phyloP scores from a whole-genome alignment of 192 early-diverging fungal genomes.

The Oehlia diaphana region DNA sequence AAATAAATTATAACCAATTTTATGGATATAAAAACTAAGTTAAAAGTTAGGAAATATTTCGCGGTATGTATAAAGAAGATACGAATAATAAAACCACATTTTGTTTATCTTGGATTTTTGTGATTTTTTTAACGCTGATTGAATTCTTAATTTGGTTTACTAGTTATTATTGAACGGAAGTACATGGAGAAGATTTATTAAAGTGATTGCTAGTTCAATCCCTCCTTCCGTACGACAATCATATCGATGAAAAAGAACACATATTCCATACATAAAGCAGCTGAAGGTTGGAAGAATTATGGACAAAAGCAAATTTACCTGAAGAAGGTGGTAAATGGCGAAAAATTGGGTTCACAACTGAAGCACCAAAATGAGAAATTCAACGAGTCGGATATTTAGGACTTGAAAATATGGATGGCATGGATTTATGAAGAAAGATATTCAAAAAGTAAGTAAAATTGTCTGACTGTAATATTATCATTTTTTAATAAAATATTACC shows the following conservation, averaged over 20 bases:
- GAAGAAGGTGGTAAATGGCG: constrained; percentile 58
- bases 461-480: background rate
- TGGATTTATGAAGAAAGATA: constrained; percentile 49
- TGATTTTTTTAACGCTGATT: background rate
- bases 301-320: constrained; percentile 46
- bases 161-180: constrained; percentile 51
- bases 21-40: constrained; percentile 46
- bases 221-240: constrained; percentile 53
- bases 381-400: constrained; percentile 63
- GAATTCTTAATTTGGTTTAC: background rate
- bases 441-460: constrained; percentile 39
- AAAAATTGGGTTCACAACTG: constrained; percentile 64
- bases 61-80: constrained; percentile 40
- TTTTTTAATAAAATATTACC: background rate
- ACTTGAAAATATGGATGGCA: constrained; percentile 60
- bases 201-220: constrained; percentile 64
- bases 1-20: constrained; percentile 39
- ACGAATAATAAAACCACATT: too few species aligned
- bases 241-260: constrained; percentile 48
- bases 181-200: constrained; percentile 63
- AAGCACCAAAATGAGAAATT: constrained; percentile 61
- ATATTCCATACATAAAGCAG: constrained; percentile 45
- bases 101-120: too few species aligned
- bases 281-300: constrained; percentile 53
- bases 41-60: constrained; percentile 49